These are phyloP conservation scores for Penicillium sp. DNA, from an alignment of 2,329 filamentous ascomycete species.

Conservation along the genomic window DNA sequence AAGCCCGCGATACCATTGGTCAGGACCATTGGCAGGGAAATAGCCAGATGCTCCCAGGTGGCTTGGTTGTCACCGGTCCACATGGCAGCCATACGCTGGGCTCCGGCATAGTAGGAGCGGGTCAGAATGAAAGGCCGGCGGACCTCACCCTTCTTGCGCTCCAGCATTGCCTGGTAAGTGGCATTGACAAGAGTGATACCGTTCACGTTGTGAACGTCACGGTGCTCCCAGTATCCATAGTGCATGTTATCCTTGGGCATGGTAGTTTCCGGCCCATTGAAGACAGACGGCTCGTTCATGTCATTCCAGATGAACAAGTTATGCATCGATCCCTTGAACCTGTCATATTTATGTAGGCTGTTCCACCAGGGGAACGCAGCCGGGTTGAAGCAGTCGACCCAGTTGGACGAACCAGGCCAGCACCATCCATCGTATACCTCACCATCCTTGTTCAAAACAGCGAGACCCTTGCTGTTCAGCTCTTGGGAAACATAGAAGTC, in stretches of 20 bases:
- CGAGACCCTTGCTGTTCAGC: conserved; percentile 78
- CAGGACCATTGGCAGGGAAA: conserved; percentile 87
- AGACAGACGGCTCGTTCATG: conserved; percentile 99
- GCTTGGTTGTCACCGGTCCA: conserved; percentile 99
- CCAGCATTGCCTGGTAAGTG: conserved; percentile 78
- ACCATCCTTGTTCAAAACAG: conserved; percentile 84
- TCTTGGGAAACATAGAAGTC: conserved; percentile 75
- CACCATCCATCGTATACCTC: conserved; percentile 95
- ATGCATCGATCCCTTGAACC: conserved; percentile 78
- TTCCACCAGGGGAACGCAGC: conserved; percentile 90
- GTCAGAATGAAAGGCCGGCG: conserved; percentile 90
- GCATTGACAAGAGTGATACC: conserved; percentile 95
- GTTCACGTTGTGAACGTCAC: conserved; percentile 93
- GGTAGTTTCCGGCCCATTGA: conserved; percentile 96
- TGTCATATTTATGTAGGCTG: conserved; percentile 78
- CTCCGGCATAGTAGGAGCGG: conserved; percentile 86
- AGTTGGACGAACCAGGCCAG: conserved; percentile 96
- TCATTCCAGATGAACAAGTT: conserved; percentile 99
- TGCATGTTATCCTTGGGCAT: conserved; percentile 99
- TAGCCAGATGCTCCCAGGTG: conserved; percentile 85
- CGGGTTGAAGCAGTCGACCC: conserved; percentile 96
- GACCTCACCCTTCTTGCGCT: conserved; percentile 80
- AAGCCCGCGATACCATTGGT: conserved; percentile 90
- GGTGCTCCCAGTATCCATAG: conserved; percentile 88
- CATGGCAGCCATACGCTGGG: conserved; percentile 88